Percentiles rank a stretch among this genome's conserved stretches.
These are phyloP conservation scores for Poronia punctata DNA, from an alignment of 495 filamentous ascomycete genomes.

Conservation along the genomic window DNA sequence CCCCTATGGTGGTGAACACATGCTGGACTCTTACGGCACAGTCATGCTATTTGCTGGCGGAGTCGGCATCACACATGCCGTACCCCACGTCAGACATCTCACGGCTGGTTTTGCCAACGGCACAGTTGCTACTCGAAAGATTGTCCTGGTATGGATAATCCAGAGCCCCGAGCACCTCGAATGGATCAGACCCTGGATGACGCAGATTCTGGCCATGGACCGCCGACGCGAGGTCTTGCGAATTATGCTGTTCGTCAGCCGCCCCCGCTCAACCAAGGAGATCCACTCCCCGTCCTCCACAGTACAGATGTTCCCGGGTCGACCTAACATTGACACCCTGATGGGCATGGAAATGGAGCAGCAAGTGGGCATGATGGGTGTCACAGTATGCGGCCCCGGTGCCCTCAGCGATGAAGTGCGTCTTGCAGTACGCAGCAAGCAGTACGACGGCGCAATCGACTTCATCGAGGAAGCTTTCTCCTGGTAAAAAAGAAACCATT, in stretches of 20 bases:
- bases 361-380: conserved; percentile 73
- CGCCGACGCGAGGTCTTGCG: conserved; percentile 72
- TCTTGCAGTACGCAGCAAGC: conserved; percentile 57
- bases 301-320: conserved; percentile 85
- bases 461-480: conserved; percentile 96
- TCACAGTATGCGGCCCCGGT: conserved; percentile 86
- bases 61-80: conserved; percentile 83
- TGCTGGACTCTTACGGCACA: conserved; percentile 72
- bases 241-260: conserved; percentile 84
- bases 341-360: conserved; percentile 70
- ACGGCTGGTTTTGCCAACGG: conserved; percentile 60
- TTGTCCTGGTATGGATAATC: conserved; percentile 87
- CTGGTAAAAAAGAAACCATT: conserved; percentile 49
- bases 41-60: conserved; percentile 81
- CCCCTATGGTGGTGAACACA: conserved; percentile 67
- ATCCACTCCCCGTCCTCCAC: conserved; percentile 73
- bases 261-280: conserved; percentile 70
- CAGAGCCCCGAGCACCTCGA: conserved; percentile 81
- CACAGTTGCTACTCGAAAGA: conserved; percentile 66
- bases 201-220: conserved; percentile 79
- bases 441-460: conserved; percentile 63
- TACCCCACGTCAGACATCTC: conserved; percentile 69
- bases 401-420: conserved; percentile 84
- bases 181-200: conserved; percentile 96
- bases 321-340: conserved; percentile 58